A percentile compares a stretch with the other conserved stretches of the same genome.
Conservation (phyloP, 495 filamentous ascomycete species). For the Neurospora hispaniola region DNA sequence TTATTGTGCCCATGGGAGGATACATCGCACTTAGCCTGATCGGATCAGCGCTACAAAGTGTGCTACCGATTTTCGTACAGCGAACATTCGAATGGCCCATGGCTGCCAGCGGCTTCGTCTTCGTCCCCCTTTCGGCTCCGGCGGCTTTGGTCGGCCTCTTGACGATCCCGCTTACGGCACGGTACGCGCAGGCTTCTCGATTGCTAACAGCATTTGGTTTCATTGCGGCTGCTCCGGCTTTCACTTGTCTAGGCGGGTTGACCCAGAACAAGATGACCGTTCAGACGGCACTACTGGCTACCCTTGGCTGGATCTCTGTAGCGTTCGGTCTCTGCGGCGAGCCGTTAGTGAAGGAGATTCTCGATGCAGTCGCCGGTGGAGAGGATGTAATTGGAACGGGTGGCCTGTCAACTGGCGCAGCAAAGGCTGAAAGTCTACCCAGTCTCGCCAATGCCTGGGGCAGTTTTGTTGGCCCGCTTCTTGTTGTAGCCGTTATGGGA, state of each 20-base stretch:
- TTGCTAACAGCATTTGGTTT: conserved; percentile 15
- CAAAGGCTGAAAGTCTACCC: conserved; percentile 11
- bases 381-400: neutral
- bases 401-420: conserved; percentile 3
- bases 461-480: conserved; percentile 16
- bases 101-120: conserved; percentile 8
- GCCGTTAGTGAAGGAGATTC: conserved; percentile 15
- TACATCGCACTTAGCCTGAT: conserved; percentile 17
- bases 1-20: conserved; percentile 14
- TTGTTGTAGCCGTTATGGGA: conserved; percentile 12
- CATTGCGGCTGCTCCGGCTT: conserved; percentile 10
- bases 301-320: conserved; percentile 13
- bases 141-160: conserved; percentile 13
- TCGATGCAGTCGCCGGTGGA: neutral
- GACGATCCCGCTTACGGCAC: conserved; percentile 4
- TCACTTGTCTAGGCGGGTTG: conserved; percentile 10
- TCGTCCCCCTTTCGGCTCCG: conserved; percentile 17
- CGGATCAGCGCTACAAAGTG: conserved; percentile 14
- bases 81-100: conserved; percentile 13
- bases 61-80: conserved; percentile 16
- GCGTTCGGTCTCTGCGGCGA: conserved; percentile 17
- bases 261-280: neutral
- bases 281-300: conserved; percentile 5
- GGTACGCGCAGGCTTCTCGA: conserved; percentile 12
- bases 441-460: conserved; percentile 19